A percentile compares a stretch with the other conserved stretches of the same genome.
Conservation (phyloP, 1,284 basidiomycete species). For the Ustanciosporium gigantosporum region DNA sequence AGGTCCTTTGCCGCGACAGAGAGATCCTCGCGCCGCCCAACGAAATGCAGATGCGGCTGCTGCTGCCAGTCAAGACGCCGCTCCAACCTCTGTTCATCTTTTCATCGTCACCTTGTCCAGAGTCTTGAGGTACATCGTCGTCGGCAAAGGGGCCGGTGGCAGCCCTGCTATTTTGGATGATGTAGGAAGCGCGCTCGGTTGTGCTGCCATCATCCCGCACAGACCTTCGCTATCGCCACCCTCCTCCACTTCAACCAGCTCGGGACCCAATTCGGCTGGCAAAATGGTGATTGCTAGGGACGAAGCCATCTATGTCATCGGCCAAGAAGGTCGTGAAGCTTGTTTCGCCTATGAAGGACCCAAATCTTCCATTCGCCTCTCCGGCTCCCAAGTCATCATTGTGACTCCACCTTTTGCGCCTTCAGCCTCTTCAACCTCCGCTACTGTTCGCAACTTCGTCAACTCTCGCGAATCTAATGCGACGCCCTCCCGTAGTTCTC, state of each 20-base stretch:
- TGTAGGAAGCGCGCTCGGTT: constrained; percentile 79
- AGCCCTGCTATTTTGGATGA: constrained; percentile 77
- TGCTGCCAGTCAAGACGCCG: constrained; percentile 1
- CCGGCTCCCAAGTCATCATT: constrained; percentile 67
- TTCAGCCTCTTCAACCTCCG: constrained; percentile 69
- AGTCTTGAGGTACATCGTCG: constrained; percentile 76
- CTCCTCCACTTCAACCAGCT: too few species aligned
- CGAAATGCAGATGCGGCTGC: neutral
- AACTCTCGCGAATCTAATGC: constrained; percentile 7
- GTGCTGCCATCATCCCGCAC: constrained; percentile 66
- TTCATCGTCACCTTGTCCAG: constrained; percentile 86
- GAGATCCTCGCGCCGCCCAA: constrained; percentile 6
- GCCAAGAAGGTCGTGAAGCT: constrained; percentile 78
- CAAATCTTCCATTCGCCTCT: constrained; percentile 45
- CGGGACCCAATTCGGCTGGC: constrained; percentile 66
- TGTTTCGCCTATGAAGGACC: constrained; percentile 71
- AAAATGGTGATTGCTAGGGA: constrained; percentile 85
- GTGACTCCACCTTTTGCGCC: constrained; percentile 82
- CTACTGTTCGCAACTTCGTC: constrained; percentile 76
- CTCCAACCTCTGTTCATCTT: constrained; percentile 67
- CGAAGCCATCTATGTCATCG: constrained; percentile 87
- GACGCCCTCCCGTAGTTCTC: constrained; percentile 8
- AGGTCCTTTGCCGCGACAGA: constrained; percentile 10
- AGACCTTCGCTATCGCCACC: too few species aligned
- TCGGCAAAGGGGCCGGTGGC: constrained; percentile 73